These are phyloP conservation scores for Chionographis japonica DNA, from an alignment of 106 monocot species.

Conservation along the genomic window DNA sequence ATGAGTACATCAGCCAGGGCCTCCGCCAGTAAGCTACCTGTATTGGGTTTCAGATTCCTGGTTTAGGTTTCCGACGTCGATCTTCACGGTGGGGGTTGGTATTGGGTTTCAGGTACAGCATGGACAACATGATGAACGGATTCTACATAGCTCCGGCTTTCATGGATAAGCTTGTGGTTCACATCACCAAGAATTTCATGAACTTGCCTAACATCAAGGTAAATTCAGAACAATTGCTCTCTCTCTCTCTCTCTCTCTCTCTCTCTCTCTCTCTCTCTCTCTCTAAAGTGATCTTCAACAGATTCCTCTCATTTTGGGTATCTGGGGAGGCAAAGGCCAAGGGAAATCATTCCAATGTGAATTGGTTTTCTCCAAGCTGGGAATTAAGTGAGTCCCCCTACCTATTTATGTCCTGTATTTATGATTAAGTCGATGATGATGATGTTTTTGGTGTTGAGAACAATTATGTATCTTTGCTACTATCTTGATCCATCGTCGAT, in stretches of 20 bases:
- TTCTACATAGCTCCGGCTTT: conserved; percentile 90
- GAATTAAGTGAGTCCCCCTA: conserved; percentile 70
- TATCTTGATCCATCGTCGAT: too few species aligned
- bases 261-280: background rate
- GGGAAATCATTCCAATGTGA: conserved; percentile 99
- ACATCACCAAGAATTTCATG: conserved; percentile 97
- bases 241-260: too few species aligned
- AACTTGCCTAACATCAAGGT: conserved; percentile 93
- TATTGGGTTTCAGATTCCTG: background rate
- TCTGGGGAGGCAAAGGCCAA: conserved; percentile 99
- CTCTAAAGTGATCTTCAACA: conserved; percentile 6
- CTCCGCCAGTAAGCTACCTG: conserved; percentile 45
- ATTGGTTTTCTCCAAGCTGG: conserved; percentile 92
- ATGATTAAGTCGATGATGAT: background rate
- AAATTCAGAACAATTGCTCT: background rate
- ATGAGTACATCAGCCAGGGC: conserved; percentile 91
- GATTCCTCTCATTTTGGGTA: conserved; percentile 95
- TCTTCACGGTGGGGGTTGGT: background rate
- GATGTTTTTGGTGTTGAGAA: too few species aligned
- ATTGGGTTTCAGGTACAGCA: conserved; percentile 30
- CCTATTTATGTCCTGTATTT: background rate
- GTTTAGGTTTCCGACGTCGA: background rate
- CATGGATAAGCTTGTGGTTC: conserved; percentile 97
- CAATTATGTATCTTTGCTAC: too few species aligned
- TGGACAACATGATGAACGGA: conserved; percentile 83